Evolutionary conservation across 257 asterid genomes (phyloP).

Genomic region (Solanum arcanum): DNA sequence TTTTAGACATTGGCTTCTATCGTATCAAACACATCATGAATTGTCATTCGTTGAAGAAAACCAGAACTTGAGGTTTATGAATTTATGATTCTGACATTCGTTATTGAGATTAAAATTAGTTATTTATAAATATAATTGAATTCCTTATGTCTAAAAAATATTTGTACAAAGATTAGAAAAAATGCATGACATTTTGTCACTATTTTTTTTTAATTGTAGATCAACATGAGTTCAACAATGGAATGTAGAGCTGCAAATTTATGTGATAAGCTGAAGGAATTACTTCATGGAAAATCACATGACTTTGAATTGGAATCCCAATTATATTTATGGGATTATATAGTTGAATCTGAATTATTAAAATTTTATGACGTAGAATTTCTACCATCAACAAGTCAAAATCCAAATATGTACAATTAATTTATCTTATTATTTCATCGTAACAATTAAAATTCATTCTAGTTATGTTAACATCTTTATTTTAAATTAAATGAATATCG

Average conservation of each 20-base stretch:
- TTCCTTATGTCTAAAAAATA: not conserved
- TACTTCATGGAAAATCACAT: constrained; percentile 7
- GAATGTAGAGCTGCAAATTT: constrained; percentile 7
- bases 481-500: too few species aligned
- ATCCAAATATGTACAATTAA: not conserved
- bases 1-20: not conserved
- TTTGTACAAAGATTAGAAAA: not conserved
- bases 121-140: not conserved
- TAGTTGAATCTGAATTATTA: constrained; percentile 13
- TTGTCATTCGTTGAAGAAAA: not conserved
- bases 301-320: constrained; percentile 17
- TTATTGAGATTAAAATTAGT: not conserved
- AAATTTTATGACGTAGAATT: not conserved
- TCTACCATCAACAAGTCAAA: not conserved
- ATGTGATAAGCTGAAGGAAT: constrained; percentile 12
- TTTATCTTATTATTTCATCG: not conserved
- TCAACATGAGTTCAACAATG: constrained; percentile 6
- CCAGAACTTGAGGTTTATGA: not conserved
- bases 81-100: not conserved
- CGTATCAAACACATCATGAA: not conserved
- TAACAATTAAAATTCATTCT: not conserved
- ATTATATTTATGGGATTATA: constrained; percentile 23
- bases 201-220: not conserved
- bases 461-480: too few species aligned
- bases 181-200: not conserved